Evolutionary conservation across 768 basidiomycete species (phyloP).

Genomic region (Dioszegia hungarica): DNA sequence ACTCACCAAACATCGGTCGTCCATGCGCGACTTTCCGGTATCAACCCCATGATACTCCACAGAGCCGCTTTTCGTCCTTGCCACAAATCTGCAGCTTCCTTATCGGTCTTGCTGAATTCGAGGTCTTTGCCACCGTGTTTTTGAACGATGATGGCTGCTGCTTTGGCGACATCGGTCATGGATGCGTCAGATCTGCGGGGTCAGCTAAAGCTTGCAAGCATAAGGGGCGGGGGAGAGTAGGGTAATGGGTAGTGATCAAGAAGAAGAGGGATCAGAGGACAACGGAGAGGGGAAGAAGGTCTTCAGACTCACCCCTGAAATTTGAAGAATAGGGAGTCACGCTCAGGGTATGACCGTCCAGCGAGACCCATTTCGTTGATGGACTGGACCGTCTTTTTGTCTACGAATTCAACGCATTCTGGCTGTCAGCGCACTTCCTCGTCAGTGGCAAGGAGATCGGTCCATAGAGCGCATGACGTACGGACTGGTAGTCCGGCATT

Average conservation of each 20-base stretch:
- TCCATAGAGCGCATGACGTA: slow-evolving; percentile 50
- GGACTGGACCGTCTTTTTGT: slow-evolving; percentile 69
- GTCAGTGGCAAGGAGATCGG: no score
- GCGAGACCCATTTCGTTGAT: slow-evolving; percentile 65
- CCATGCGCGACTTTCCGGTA: slow-evolving; percentile 68
- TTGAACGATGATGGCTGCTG: slow-evolving; percentile 61
- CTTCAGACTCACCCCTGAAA: slow-evolving; percentile 59
- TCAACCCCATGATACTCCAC: slow-evolving; percentile 62
- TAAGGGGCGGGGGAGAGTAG: neutral
- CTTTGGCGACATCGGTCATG: slow-evolving; percentile 57
- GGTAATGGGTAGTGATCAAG: neutral
- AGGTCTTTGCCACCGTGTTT: slow-evolving; percentile 66
- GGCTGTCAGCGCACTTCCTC: slow-evolving; percentile 4
- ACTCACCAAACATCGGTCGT: slow-evolving; percentile 83
- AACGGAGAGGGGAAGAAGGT: neutral
- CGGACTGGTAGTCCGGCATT: slow-evolving; percentile 68
- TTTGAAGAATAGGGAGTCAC: slow-evolving; percentile 85
- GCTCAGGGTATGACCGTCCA: slow-evolving; percentile 59
- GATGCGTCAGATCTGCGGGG: slow-evolving; percentile 53
- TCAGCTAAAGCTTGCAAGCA: neutral
- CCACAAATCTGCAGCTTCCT: slow-evolving; percentile 75
- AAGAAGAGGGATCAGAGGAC: neutral
- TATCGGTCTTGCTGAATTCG: slow-evolving; percentile 66
- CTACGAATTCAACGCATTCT: slow-evolving; percentile 86
- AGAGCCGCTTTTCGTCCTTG: slow-evolving; percentile 79